These are phyloP conservation scores for Barnettozyma hawaiiensis DNA, from an alignment of 1,139 yeast species.

Conservation along the genomic window DNA sequence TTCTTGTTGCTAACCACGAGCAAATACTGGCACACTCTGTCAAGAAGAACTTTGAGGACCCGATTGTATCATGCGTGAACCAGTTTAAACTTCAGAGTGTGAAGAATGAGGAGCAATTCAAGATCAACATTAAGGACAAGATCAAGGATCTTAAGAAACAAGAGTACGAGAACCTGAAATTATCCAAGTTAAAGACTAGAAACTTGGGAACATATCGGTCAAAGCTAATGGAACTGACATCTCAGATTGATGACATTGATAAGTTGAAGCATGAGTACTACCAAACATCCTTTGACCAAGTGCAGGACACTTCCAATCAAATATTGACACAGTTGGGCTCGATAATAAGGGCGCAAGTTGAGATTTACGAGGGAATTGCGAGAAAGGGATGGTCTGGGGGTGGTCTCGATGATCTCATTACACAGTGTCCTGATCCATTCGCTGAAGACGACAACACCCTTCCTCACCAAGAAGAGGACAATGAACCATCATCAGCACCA, in stretches of 20 bases:
- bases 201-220: conserved; percentile 60
- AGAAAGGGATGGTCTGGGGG: conserved; percentile 86
- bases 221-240: conserved; percentile 60
- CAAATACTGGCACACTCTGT: conserved; percentile 60
- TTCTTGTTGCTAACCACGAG: conserved; percentile 71
- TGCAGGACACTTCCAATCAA: conserved; percentile 51
- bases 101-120: conserved; percentile 48
- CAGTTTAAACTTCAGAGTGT: conserved; percentile 37
- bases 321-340: conserved; percentile 56
- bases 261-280: conserved; percentile 70
- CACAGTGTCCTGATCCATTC: conserved; percentile 51
- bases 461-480: neutral
- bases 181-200: conserved; percentile 51
- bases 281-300: conserved; percentile 49
- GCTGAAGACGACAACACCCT: conserved; percentile 19
- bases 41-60: conserved; percentile 47
- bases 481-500: too few species aligned
- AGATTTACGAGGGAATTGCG: conserved; percentile 75
- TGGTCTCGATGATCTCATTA: conserved; percentile 63
- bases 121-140: conserved; percentile 44
- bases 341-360: conserved; percentile 71
- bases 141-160: conserved; percentile 46
- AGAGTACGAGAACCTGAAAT: conserved; percentile 51
- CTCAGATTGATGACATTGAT: conserved; percentile 75
- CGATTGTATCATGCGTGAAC: conserved; percentile 41